Conservation (phyloP, 768 basidiomycete genomes). For the Rhodotorula kratochvilovae region DNA sequence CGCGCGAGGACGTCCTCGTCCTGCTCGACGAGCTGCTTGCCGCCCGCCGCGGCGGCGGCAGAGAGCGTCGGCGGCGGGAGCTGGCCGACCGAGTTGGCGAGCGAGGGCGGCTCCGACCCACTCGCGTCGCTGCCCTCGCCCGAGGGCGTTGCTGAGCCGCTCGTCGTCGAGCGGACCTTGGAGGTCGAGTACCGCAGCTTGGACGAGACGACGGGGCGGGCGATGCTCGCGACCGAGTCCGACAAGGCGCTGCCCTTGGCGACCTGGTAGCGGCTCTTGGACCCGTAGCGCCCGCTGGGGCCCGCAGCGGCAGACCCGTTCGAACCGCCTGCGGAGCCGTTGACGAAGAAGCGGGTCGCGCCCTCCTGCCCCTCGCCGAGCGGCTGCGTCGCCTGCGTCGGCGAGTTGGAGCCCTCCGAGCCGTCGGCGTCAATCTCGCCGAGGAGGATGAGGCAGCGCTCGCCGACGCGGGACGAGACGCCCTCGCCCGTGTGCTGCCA, state of each 20-base stretch:
- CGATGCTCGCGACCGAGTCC: slow-evolving; percentile 18
- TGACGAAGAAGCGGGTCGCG: background rate
- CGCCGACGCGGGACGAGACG: slow-evolving; percentile 80
- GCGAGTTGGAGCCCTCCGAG: background rate
- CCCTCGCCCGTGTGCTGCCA: slow-evolving; percentile 95
- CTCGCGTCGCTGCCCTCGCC: slow-evolving; percentile 7
- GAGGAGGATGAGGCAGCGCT: slow-evolving; percentile 70
- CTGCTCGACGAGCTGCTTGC: slow-evolving; percentile 33
- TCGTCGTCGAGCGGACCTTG: slow-evolving; percentile 25
- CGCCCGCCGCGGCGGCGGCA: slow-evolving; percentile 50
- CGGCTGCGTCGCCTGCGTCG: background rate
- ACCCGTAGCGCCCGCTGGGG: slow-evolving; percentile 18
- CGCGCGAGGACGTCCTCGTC: slow-evolving; percentile 55
- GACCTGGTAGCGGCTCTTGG: slow-evolving; percentile 35
- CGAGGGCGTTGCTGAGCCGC: slow-evolving; percentile 12
- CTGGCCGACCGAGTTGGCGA: slow-evolving; percentile 27
- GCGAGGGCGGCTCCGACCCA: slow-evolving; percentile 27
- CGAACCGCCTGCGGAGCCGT: background rate
- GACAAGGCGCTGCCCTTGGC: slow-evolving; percentile 14
- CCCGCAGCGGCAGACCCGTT: background rate
- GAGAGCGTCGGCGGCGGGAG: background rate
- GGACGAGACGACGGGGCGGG: slow-evolving; percentile 23
- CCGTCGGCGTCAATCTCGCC: slow-evolving; percentile 49
- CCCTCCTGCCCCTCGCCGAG: background rate
- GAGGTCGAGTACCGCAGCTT: slow-evolving; percentile 34